Evolutionary conservation across 2,329 filamentous ascomycete genomes (phyloP), one percentile per base, ranked within the genome.

Genomic region (Cercospora zeina): DNA sequence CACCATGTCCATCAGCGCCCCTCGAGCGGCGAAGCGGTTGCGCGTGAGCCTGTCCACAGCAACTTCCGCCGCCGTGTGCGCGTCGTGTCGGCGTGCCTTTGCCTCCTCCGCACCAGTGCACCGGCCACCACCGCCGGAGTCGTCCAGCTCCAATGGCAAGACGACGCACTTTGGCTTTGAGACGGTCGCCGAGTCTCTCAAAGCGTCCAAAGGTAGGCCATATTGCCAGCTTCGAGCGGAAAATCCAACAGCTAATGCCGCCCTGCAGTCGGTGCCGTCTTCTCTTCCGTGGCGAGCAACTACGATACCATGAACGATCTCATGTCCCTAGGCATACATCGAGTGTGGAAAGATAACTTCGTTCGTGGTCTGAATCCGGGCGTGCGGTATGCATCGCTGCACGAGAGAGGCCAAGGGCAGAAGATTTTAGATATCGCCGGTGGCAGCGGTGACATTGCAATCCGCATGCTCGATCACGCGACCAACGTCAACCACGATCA

Each of bases 261-360:
- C 37, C 13, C 2, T 68, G 76, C 80, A 82, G 93, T 97, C 42
- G 89, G 89, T 63, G 87, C 85, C 45, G 95, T 99, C 62, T 99
- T 99, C 80, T 93, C 91, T 77, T 97, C 89, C 68, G 95, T 99
- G 42, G 95, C 95, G 69, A 87, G 90, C 66, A 91, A 89, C 16
- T 99, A 99, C 79, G 95, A 99, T 77, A 89, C 88, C 65, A 99
- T 99, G 95, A 99, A 99, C 80, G 95, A 99, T 77, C 84, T 97
- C 69, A 99, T 99, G 95, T 97, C 95, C 7, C 85, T 99, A 53
- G 95, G 95, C 59, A 93, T 96, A 79, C 95, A 99, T 77, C 89
- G 95, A 47, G 81, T 99, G 37, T 99, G 95, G 95, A 99, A 90
- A 81, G 93, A 97, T 78, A 88, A 96, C 79, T 99, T 97, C 77